Percentiles rank a stretch among this genome's conserved stretches.
Conservation (phyloP, 2,329 filamentous ascomycete genomes). For the Sporothrix euskadiensis region DNA sequence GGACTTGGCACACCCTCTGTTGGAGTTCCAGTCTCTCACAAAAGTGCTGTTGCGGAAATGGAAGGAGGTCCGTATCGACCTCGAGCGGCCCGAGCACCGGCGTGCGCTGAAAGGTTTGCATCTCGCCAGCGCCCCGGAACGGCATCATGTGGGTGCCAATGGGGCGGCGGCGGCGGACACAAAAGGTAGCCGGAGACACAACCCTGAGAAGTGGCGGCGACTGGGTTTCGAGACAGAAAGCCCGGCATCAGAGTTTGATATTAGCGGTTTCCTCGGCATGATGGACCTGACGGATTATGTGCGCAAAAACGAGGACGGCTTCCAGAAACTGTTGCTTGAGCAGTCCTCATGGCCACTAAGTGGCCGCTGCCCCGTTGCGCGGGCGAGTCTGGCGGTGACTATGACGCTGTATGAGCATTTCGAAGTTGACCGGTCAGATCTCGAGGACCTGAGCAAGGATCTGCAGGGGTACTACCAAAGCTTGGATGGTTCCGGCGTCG, state of each 20-base stretch:
- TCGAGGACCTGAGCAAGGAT: conserved; percentile 66
- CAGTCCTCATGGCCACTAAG: conserved; percentile 72
- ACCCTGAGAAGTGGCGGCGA: conserved; percentile 88
- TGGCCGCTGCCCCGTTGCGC: conserved; percentile 81
- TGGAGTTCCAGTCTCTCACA: conserved; percentile 91
- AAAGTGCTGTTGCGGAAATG: conserved; percentile 86
- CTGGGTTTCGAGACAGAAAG: conserved; percentile 90
- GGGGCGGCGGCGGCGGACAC: conserved; percentile 42
- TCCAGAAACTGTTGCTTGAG: conserved; percentile 88
- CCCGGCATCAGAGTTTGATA: conserved; percentile 80
- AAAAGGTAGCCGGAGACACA: conserved; percentile 70
- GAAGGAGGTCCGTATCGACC: conserved; percentile 79
- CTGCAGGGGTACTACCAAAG: conserved; percentile 67
- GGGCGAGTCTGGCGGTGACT: conserved; percentile 83
- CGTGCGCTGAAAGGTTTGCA: conserved; percentile 84
- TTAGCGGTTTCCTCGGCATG: conserved; percentile 86
- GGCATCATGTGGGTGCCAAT: conserved; percentile 41
- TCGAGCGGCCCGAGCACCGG: conserved; percentile 85
- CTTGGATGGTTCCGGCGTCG: conserved; percentile 54
- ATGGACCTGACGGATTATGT: conserved; percentile 98
- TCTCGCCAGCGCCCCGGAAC: conserved; percentile 71
- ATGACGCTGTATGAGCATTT: conserved; percentile 93
- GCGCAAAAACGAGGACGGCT: conserved; percentile 85
- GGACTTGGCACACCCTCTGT: conserved; percentile 81
- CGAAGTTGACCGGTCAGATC: conserved; percentile 80